Evolutionary conservation across 2,329 filamentous ascomycete genomes (phyloP).

Genomic region (Pseudohalonectria lignicola): DNA sequence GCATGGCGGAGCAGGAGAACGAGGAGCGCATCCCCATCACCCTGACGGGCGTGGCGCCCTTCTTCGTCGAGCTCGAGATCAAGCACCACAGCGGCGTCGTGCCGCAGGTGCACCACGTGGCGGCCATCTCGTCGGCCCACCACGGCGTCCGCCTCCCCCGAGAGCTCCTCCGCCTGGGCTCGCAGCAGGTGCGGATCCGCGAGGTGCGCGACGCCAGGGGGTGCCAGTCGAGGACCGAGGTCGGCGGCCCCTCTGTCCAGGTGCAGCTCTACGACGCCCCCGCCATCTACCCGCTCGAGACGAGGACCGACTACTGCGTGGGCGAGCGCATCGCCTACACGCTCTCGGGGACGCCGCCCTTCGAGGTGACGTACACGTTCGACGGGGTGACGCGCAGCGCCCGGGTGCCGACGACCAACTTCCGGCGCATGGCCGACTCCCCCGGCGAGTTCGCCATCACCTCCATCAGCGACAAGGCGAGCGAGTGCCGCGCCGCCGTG

Average conservation of each 20-base stretch:
- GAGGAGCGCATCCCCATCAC: constrained; percentile 84
- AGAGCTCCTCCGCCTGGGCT: constrained; percentile 74
- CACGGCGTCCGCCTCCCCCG: constrained; percentile 80
- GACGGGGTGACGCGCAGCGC: constrained; percentile 69
- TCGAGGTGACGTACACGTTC: constrained; percentile 88
- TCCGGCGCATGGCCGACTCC: constrained; percentile 86
- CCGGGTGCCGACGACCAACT: constrained; percentile 66
- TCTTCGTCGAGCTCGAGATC: constrained; percentile 84
- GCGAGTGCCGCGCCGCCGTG: constrained; percentile 72
- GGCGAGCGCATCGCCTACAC: constrained; percentile 91
- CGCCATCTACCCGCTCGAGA: constrained; percentile 78
- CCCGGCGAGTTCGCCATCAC: constrained; percentile 84
- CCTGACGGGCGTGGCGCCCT: constrained; percentile 74
- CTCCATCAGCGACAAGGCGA: constrained; percentile 76
- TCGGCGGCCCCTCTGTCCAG: constrained; percentile 55
- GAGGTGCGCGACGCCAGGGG: constrained; percentile 81
- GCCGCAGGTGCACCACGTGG: constrained; percentile 71
- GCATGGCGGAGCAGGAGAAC: constrained; percentile 68
- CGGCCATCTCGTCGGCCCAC: constrained; percentile 62
- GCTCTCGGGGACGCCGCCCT: constrained; percentile 80
- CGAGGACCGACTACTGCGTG: constrained; percentile 81
- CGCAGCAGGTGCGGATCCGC: constrained; percentile 78
- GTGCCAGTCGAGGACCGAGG: constrained; percentile 43
- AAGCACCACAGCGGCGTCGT: constrained; percentile 77
- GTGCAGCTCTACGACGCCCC: constrained; percentile 91